Evolutionary conservation across 202 grass and related monocot species (phyloP), one percentile per base, ranked within the genome.

Genomic region (Dendrocalamus latiflorus): DNA sequence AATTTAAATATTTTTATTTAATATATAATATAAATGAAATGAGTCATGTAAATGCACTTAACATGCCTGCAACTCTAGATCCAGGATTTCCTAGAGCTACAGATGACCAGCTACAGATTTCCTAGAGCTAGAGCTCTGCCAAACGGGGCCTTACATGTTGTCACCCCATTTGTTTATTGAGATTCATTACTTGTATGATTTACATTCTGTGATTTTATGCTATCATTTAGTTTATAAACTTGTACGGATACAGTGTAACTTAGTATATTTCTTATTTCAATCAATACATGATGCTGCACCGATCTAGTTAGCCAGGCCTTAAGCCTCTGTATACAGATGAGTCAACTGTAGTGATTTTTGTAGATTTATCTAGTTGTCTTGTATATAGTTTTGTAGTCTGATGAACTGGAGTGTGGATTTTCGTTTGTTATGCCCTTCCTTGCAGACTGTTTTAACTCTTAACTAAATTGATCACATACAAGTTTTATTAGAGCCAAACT

Each of bases 401-500:
- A 13, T 74, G 39, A 73, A 83, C 22, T 78, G 1, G n/a, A 70
- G 24, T 70, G 22, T 59, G 49, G 5, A 51, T 39, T 72, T 79
- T 25, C 65, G 36, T 45, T 74, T 50, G 5, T 22, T 65, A 55
- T 47, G 13, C 26, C 26, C 22, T 43, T 79, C 22, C 8, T 44
- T 57, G 14, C 18, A 37, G 17, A n/a, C 11, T 48, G 4, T 56
- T 78, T 50, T 44, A 74, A 28, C 7, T 58, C 30, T 77, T n/a
- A 48, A 67, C 41, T 49, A 65, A 76, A 45, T 41, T 57, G 6
- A 37, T 68, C n/a, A 14, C n/a, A 72, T 70, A 34, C n/a, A 70
- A 28, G 47, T 78, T 88, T 30, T 65, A 62, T 53, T 60, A 69
- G 58, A 71, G 37, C 1, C 47, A 30, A 78, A 82, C 15, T 57